Evolutionary conservation across 805 yeast genomes (phyloP).

Genomic region (Ogataea trehaloabstinens): DNA sequence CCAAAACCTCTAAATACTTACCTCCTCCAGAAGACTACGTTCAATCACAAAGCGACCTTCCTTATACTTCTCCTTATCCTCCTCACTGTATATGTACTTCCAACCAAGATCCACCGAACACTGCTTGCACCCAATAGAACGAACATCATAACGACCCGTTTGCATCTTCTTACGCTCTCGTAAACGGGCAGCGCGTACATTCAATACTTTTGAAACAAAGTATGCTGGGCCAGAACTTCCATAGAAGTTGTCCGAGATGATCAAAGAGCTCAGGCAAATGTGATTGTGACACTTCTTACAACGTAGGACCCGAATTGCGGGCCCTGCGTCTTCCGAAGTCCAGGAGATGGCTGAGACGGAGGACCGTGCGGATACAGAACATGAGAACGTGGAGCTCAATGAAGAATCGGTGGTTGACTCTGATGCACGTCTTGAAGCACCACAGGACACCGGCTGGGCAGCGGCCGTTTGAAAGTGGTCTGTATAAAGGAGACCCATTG

Average conservation of each 20-base stretch:
- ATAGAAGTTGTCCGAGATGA: constrained; percentile 33
- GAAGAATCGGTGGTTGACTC: neutral
- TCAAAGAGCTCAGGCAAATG: constrained; percentile 27
- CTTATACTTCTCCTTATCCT: constrained; percentile 30
- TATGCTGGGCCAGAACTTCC: constrained; percentile 34
- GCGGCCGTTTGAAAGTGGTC: constrained; percentile 26
- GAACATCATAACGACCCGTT: constrained; percentile 34
- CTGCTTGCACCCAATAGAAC: constrained; percentile 29
- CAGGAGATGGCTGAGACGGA: neutral
- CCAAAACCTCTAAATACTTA: too few species aligned
- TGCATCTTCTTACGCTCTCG: constrained; percentile 29
- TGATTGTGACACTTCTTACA: constrained; percentile 35
- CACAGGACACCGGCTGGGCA: neutral
- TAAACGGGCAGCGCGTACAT: constrained; percentile 17
- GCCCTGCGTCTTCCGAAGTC: neutral
- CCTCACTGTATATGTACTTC: constrained; percentile 33
- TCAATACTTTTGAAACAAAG: constrained; percentile 32
- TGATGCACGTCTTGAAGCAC: neutral
- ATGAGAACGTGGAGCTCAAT: neutral
- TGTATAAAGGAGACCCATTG: constrained; percentile 31
- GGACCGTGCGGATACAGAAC: neutral
- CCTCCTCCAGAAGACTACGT: constrained; percentile 24
- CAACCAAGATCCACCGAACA: constrained; percentile 32
- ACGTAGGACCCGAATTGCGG: constrained; percentile 20
- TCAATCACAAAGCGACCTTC: constrained; percentile 36